Percentiles rank a stretch among this genome's conserved stretches.
Conservation (phyloP, 108 stramenopile genomes). For the Tribonema minus region DNA sequence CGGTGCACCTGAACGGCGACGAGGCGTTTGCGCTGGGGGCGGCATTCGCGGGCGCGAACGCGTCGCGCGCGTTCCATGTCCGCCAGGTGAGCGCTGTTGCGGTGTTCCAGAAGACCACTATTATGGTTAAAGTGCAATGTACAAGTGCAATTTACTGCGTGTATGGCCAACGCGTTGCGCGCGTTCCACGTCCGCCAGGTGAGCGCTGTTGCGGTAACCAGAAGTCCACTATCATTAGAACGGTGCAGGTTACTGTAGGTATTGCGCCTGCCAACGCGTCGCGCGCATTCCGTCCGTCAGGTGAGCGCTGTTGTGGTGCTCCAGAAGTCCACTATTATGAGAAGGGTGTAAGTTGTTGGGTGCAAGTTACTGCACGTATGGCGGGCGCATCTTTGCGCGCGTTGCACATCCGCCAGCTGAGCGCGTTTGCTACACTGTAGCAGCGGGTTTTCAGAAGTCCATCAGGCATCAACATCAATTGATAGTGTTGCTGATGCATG, state of each 20-base stretch:
- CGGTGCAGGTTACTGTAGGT: not conserved
- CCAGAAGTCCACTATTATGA: too few species aligned
- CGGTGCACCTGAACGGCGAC: conserved; percentile 97
- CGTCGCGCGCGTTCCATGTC: conserved; percentile 92
- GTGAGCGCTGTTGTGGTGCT: conserved; percentile 4
- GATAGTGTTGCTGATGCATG: too few species aligned
- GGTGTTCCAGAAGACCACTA: too few species aligned
- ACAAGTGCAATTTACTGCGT: too few species aligned
- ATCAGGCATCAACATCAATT: too few species aligned
- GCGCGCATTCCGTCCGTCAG: conserved; percentile 93
- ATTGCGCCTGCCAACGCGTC: conserved; percentile 91
- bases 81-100: conserved; percentile 65
- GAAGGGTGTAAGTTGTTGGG: too few species aligned
- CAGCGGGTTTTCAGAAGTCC: too few species aligned
- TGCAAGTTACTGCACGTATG: too few species aligned
- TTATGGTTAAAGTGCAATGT: too few species aligned
- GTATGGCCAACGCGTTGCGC: conserved; percentile 91
- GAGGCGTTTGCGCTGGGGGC: conserved; percentile 97
- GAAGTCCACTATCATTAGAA: too few species aligned
- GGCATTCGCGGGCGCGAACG: conserved; percentile 96
- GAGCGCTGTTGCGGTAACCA: not conserved
- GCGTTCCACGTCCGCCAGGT: conserved; percentile 91
- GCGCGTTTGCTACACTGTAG: too few species aligned
- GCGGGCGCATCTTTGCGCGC: not conserved
- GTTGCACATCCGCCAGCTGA: too few species aligned